Evolutionary conservation across 163 green algal species (phyloP).

Genomic region (Smithsoniella earleae): DNA sequence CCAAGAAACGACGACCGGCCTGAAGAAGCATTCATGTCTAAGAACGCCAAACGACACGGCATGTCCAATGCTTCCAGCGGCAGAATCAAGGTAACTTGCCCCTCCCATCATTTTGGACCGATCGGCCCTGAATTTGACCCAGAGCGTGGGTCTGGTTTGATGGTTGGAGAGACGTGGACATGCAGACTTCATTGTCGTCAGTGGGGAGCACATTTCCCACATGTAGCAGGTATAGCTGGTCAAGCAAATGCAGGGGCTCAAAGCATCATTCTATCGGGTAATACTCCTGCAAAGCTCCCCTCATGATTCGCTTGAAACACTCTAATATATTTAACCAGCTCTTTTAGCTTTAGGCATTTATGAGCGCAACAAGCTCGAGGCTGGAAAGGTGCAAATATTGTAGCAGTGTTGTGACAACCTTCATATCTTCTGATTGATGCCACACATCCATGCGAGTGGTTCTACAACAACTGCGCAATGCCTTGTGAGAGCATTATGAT

Average conservation of each 20-base stretch:
- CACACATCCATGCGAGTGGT: no score
- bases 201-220: constrained; percentile 89
- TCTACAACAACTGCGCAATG: no score
- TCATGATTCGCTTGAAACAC: no score
- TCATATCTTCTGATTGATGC: no score
- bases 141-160: constrained; percentile 59
- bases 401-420: no score
- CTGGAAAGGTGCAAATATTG: no score
- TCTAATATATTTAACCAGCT: no score
- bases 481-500: no score
- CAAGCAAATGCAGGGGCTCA: constrained; percentile 68
- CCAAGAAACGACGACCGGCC: constrained; percentile 64
- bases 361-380: no score
- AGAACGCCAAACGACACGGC: constrained; percentile 64
- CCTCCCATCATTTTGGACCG: constrained; percentile 86
- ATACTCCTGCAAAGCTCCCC: no score
- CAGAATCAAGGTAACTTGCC: constrained; percentile 82
- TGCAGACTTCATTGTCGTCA: constrained; percentile 90
- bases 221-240: constrained; percentile 92
- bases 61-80: constrained; percentile 74
- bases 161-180: constrained; percentile 80
- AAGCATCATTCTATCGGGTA: constrained; percentile 66
- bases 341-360: no score
- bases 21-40: constrained; percentile 83
- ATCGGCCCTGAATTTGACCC: constrained; percentile 84